A percentile compares a stretch with the other conserved stretches of the same genome.
Conservation (phyloP, 129 eudicot genomes). For the Centella asiatica region DNA sequence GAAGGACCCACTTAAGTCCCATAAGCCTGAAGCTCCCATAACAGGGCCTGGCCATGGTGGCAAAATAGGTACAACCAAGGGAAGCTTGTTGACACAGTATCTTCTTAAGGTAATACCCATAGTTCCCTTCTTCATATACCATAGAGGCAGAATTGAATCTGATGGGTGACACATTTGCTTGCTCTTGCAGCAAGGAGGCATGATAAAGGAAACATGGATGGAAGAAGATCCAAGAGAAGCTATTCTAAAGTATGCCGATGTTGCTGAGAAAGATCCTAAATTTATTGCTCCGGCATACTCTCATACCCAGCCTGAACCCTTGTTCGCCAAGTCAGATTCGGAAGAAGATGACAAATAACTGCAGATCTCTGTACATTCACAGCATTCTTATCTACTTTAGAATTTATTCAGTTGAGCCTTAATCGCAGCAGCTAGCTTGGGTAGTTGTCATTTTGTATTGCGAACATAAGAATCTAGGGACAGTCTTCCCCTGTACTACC, state of each 20-base stretch:
- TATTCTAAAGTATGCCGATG: slow-evolving; percentile 89
- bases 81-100: slow-evolving; percentile 89
- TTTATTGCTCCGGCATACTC: slow-evolving; percentile 96
- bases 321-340: slow-evolving; percentile 79
- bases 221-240: slow-evolving; percentile 99
- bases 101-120: slow-evolving; percentile 72
- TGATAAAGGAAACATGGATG: slow-evolving; percentile 99
- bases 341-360: slow-evolving; percentile 78
- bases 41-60: slow-evolving; percentile 96
- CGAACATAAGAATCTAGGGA: too few relatives aligned
- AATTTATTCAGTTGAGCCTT: too few relatives aligned
- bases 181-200: slow-evolving; percentile 85
- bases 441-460: too few relatives aligned
- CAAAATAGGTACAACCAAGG: slow-evolving; percentile 83
- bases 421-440: too few relatives aligned
- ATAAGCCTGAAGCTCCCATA: slow-evolving; percentile 91
- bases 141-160: neutral
- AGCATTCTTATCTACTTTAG: too few relatives aligned
- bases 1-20: slow-evolving; percentile 96
- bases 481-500: too few relatives aligned
- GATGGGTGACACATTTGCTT: slow-evolving; percentile 9
- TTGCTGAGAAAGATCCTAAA: slow-evolving; percentile 87
- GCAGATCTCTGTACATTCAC: too few relatives aligned
- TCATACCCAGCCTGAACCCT: slow-evolving; percentile 75
- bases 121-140: neutral